Evolutionary conservation across 2,329 filamentous ascomycete species (phyloP).

Genomic region (Phyllosticta citribraziliensis): DNA sequence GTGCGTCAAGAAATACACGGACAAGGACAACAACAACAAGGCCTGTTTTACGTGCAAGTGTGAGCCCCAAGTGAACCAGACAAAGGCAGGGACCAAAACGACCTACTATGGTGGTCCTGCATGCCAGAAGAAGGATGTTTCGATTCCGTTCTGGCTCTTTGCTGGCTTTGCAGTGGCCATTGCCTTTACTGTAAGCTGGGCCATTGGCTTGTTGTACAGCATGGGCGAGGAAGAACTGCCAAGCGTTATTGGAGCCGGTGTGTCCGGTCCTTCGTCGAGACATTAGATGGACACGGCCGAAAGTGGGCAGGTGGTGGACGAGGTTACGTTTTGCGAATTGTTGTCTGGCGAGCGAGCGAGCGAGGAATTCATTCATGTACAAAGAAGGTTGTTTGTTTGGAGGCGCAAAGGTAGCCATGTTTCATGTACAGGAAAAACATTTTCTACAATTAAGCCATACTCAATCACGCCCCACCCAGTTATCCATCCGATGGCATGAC

Average conservation of each 20-base stretch:
- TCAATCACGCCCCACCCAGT: conserved; percentile 14
- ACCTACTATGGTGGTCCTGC: conserved; percentile 74
- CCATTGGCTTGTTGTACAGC: conserved; percentile 67
- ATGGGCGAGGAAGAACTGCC: conserved; percentile 84
- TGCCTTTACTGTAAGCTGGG: conserved; percentile 56
- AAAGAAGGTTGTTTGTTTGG: not conserved
- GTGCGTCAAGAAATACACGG: conserved; percentile 59
- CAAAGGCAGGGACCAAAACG: conserved; percentile 43
- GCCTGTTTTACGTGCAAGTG: conserved; percentile 76
- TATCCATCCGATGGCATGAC: conserved; percentile 18
- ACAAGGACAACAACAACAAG: conserved; percentile 32
- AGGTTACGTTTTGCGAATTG: too few species aligned
- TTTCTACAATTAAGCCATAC: not conserved
- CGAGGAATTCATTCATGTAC: not conserved
- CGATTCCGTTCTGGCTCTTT: conserved; percentile 81
- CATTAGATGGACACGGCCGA: conserved; percentile 23
- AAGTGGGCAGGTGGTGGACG: too few species aligned
- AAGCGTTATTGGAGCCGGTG: conserved; percentile 91
- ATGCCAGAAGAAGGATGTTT: conserved; percentile 88
- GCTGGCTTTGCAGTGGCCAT: conserved; percentile 62
- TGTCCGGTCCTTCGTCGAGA: conserved; percentile 54
- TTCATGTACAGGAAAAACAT: conserved; percentile 6
- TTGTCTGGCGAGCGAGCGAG: not conserved
- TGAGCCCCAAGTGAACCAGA: conserved; percentile 44
- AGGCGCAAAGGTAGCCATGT: not conserved